Evolutionary conservation across 441 rosid genomes (phyloP).

Genomic region (Eutrema salsugineum): DNA sequence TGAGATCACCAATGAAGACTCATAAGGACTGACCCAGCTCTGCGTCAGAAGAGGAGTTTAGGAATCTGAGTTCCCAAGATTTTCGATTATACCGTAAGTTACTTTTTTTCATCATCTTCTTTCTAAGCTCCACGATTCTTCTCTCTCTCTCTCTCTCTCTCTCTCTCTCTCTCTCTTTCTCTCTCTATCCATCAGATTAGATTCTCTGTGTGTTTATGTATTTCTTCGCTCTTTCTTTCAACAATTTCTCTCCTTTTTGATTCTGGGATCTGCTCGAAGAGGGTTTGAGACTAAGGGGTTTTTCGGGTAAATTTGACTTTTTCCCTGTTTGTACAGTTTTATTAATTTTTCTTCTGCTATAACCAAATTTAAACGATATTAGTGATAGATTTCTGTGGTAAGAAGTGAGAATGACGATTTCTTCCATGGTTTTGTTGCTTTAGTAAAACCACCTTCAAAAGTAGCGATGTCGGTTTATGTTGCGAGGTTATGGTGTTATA

Average conservation of each 20-base stretch:
- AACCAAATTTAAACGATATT: too few relatives aligned
- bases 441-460: not conserved
- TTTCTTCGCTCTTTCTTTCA: not conserved
- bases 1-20: constrained; percentile 6
- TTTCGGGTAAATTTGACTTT: constrained; percentile 6
- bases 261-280: constrained; percentile 17
- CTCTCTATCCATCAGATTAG: constrained; percentile 1
- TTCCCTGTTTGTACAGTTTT: not conserved
- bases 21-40: constrained; percentile 15
- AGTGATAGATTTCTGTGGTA: not conserved
- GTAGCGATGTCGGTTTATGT: not conserved
- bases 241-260: not conserved
- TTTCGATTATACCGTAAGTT: not conserved
- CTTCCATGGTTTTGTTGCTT: not conserved
- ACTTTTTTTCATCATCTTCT: too few relatives aligned
- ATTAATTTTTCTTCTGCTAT: not conserved
- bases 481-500: not conserved
- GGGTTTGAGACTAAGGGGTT: not conserved
- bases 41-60: constrained; percentile 17
- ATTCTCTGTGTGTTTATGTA: not conserved
- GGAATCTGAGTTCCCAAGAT: constrained; percentile 13
- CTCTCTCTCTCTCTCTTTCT: not conserved
- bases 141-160: not conserved
- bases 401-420: not conserved
- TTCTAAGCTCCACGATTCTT: constrained; percentile 11